Conservation (phyloP, 2,329 filamentous ascomycete species). For the Coniella vitis region DNA sequence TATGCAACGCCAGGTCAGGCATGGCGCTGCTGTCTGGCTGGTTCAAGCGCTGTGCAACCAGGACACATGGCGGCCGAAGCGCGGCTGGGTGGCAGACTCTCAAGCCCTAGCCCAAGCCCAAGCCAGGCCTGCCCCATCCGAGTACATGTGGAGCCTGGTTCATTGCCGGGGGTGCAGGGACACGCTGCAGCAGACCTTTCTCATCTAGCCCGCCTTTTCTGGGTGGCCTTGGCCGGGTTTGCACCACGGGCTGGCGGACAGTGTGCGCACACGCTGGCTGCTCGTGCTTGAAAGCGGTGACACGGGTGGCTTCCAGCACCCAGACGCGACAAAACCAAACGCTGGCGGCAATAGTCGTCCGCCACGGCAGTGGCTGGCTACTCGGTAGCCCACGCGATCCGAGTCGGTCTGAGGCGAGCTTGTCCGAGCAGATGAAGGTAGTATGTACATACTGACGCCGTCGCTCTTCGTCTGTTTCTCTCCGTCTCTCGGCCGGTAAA, state of each 20-base stretch:
- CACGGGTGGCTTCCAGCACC: neutral
- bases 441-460: no score
- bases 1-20: neutral
- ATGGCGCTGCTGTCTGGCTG: neutral
- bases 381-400: neutral
- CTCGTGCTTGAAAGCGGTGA: neutral
- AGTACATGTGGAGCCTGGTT: no score
- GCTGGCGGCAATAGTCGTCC: slow-evolving; percentile 12
- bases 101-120: no score
- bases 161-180: no score
- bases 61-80: neutral
- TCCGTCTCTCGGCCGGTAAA: no score
- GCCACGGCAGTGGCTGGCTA: neutral
- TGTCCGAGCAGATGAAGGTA: no score
- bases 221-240: neutral
- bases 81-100: neutral
- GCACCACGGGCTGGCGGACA: slow-evolving; percentile 6
- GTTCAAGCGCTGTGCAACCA: neutral
- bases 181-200: no score
- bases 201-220: slow-evolving; percentile 9
- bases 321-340: slow-evolving; percentile 3
- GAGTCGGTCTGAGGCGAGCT: neutral
- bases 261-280: neutral
- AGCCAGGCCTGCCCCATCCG: no score
- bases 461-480: no score